phyloP scores from a whole-genome alignment of 331 rosid genomes.

The Malus hybrid region DNA sequence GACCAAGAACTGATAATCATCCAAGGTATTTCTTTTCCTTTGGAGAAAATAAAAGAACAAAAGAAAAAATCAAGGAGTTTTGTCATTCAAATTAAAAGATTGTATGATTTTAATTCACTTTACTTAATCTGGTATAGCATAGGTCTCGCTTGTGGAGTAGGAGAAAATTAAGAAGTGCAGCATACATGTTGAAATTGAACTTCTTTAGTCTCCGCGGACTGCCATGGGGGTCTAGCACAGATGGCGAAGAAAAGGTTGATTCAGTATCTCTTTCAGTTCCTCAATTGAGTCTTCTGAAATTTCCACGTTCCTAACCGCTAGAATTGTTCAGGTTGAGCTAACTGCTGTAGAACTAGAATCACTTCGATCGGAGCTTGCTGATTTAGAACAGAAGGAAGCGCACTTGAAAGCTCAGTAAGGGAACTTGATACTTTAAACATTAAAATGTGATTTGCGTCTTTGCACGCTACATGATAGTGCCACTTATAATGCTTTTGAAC shows the following conservation, averaged over 20 bases:
- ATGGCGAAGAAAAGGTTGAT: slow-evolving; percentile 71
- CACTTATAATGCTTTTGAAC: background rate
- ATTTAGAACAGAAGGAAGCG: slow-evolving; percentile 86
- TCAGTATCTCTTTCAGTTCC: background rate
- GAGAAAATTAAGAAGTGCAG: slow-evolving; percentile 42
- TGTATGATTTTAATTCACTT: too few relatives aligned
- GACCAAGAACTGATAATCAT: slow-evolving; percentile 32
- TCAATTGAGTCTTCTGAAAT: slow-evolving; percentile 2
- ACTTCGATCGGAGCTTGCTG: slow-evolving; percentile 71
- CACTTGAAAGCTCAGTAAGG: slow-evolving; percentile 89
- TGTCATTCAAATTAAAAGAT: slow-evolving; percentile 9
- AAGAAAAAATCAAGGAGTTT: background rate
- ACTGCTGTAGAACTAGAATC: slow-evolving; percentile 76
- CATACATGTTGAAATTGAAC: slow-evolving; percentile 54
- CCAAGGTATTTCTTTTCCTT: slow-evolving; percentile 40
- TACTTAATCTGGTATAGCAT: slow-evolving; percentile 28
- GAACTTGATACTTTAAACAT: slow-evolving; percentile 17
- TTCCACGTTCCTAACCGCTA: slow-evolving; percentile 15
- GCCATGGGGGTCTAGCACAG: slow-evolving; percentile 56
- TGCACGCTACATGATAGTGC: background rate
- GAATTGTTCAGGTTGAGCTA: slow-evolving; percentile 53
- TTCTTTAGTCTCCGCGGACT: slow-evolving; percentile 47
- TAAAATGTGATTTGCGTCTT: background rate
- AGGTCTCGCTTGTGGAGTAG: slow-evolving; percentile 49
- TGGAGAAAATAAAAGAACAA: background rate